Evolutionary conservation across 2,329 filamentous ascomycete genomes (phyloP).

Genomic region (Periconia sp.): DNA sequence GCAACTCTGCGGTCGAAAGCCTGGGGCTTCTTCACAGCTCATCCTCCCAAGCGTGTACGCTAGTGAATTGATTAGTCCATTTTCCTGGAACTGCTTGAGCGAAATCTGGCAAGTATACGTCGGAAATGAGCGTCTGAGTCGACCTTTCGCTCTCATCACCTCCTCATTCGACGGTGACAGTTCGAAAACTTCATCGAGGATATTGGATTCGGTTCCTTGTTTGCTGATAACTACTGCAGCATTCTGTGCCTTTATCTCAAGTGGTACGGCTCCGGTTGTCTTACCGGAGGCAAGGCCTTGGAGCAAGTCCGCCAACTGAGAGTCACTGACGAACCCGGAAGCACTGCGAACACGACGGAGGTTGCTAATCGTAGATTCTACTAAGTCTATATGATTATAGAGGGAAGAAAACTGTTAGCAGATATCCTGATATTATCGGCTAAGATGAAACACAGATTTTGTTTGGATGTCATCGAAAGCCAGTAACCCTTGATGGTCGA

Average conservation of each 20-base stretch:
- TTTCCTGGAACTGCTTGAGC: constrained; percentile 18
- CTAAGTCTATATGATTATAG: too few relatives aligned
- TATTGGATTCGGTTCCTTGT: background rate
- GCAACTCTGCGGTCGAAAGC: constrained; percentile 35
- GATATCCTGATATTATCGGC: too few relatives aligned
- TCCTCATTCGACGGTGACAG: constrained; percentile 45
- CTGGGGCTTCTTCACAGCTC: constrained; percentile 36
- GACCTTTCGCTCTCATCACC: constrained; percentile 42
- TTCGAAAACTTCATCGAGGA: constrained; percentile 52
- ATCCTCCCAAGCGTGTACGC: constrained; percentile 39
- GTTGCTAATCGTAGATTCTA: too few relatives aligned
- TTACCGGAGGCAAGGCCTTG: constrained; percentile 17
- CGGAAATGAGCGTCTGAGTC: constrained; percentile 51
- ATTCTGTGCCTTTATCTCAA: constrained; percentile 52
- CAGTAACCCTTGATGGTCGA: too few relatives aligned
- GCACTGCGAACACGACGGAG: background rate
- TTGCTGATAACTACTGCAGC: constrained; percentile 47
- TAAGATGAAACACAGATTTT: too few relatives aligned
- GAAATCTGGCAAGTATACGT: constrained; percentile 41
- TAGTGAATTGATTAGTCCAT: constrained; percentile 23
- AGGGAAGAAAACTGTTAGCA: too few relatives aligned
- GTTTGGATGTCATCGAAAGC: too few relatives aligned
- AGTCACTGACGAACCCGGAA: constrained; percentile 8
- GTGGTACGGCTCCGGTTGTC: constrained; percentile 23
- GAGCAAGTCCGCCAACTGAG: constrained; percentile 11